Base-by-base conservation (phyloP, 140 eudicot species). In the Flaveria floridana region DNA sequence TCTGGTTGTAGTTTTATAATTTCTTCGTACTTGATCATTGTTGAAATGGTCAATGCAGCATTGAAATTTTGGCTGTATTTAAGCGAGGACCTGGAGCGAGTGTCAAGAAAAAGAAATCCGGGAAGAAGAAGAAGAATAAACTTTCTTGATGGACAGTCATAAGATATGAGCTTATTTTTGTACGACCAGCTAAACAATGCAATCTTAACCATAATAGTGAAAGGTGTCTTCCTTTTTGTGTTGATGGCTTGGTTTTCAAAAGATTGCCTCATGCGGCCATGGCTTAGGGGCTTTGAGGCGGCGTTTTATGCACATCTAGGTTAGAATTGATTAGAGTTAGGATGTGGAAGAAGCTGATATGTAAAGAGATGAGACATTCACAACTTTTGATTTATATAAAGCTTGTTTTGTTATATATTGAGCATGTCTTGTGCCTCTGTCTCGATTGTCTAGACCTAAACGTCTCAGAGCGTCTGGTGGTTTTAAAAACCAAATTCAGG, bases 51-150 rank as follows among this genome's bases (percentile, higher is more conserved):
- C 16, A 30, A 68, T 87, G 90, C 89, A 93, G 98, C 78, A 93
- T 93, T 81, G 97, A 90, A 83, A 82, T 93, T 21, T 88, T 93
- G 86, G 98, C 98, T 21, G 89, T 93, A 71, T 90, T 90, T 67
- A 88, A 79, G 71, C 87, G 97, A 82, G 96, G 89, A 63, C 61
- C 87, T 23, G 86, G 78, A 67, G 65, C 57, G 56, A 85, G 69
- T 48, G 66, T 16, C 16, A 89, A 92, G 89, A 90, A 87, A 79
- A 90, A 86, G 91, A 87, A 88, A 84, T 73, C 89, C 13, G 85
- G 84, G 50, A 92, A 87, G 66, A 92, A 80, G 81, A 88, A 76
- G 81, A 85, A 81, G 76, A 84, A 78, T 28, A 63, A 77, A 30
- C 72, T 75, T 19, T 69, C 76, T 42, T 70, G 71, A 83, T 62